Conservation (phyloP, 2,329 filamentous ascomycete genomes). For the Botrytis sinoallii region DNA sequence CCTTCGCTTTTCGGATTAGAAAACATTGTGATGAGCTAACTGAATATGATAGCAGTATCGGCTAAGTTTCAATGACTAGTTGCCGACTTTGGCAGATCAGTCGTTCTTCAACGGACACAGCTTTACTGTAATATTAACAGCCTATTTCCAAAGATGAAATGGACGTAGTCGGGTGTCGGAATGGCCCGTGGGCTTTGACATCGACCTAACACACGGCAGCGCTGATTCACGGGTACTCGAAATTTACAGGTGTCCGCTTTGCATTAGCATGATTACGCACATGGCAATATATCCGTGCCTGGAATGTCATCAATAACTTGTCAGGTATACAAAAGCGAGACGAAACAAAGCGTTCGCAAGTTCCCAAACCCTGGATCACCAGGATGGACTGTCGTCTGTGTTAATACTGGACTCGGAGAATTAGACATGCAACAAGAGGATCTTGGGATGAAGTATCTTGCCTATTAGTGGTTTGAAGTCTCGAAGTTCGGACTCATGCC, state of each 20-base stretch:
- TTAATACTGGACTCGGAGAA: conserved; percentile 5
- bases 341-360: neutral
- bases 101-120: neutral
- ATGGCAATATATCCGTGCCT: neutral
- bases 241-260: neutral
- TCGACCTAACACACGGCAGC: neutral
- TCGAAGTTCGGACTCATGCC: neutral
- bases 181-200: neutral
- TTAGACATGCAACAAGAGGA: conserved; percentile 17
- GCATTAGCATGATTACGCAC: neutral
- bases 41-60: neutral
- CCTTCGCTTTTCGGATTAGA: neutral
- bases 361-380: neutral
- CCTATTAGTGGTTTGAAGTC: neutral
- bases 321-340: neutral
- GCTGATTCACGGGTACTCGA: too few species aligned
- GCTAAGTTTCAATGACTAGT: neutral
- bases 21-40: neutral
- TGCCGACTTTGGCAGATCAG: neutral
- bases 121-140: too few species aligned
- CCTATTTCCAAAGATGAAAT: neutral
- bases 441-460: neutral
- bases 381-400: neutral
- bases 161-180: neutral
- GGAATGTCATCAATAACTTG: neutral